Conservation (phyloP, 345 rosid species). For the Eucalyptus pauciflora region DNA sequence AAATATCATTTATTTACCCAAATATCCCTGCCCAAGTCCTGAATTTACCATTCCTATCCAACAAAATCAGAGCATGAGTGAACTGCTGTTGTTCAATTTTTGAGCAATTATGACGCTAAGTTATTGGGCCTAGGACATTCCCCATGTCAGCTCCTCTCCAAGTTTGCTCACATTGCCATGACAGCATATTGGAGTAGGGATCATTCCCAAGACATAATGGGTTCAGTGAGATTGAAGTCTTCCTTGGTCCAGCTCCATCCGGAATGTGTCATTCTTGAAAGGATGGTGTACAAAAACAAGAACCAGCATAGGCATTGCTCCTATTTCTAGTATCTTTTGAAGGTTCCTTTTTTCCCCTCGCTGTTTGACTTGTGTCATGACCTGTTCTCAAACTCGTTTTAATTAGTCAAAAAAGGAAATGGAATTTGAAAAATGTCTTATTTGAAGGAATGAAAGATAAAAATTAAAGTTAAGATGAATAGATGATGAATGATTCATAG, state of each 20-base stretch:
- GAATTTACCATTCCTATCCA: no score
- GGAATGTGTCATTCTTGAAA: conserved; percentile 56
- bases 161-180: background rate
- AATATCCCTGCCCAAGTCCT: no score
- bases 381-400: background rate
- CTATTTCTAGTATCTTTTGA: conserved; percentile 74
- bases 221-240: conserved; percentile 39
- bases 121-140: no score
- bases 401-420: background rate
- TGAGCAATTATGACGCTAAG: no score
- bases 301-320: conserved; percentile 83
- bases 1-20: no score
- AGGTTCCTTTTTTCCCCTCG: conserved; percentile 20
- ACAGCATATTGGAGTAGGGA: background rate
- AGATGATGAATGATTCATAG: background rate
- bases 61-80: no score
- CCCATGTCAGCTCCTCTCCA: background rate
- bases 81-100: no score
- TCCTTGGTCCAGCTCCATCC: conserved; percentile 30
- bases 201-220: conserved; percentile 1
- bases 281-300: conserved; percentile 84
- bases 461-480: background rate
- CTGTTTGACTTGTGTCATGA: background rate
- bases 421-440: background rate
- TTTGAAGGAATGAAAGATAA: background rate